A percentile compares a stretch with the other conserved stretches of the same genome.
Evolutionary conservation across 441 rosid genomes (phyloP).

Genomic region (Bruguiera hainesii): DNA sequence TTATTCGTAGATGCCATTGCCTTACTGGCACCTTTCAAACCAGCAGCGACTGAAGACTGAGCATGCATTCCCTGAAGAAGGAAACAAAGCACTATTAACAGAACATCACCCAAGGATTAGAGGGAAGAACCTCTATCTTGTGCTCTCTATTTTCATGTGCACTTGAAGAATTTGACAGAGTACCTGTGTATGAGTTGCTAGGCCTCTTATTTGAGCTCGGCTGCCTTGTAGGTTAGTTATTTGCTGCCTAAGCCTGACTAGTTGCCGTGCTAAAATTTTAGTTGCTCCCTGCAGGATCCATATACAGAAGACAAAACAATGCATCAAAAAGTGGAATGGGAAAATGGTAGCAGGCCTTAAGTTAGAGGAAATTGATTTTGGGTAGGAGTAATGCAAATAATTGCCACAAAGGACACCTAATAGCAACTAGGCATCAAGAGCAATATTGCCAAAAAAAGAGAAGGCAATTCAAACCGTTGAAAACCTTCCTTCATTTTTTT

Average conservation of each 20-base stretch:
- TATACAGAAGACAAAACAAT: conserved; percentile 9
- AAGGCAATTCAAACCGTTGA: too few relatives aligned
- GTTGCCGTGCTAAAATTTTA: conserved; percentile 78
- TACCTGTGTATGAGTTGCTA: conserved; percentile 96
- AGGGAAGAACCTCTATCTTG: background rate
- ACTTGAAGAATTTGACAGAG: conserved; percentile 1
- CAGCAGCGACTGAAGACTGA: conserved; percentile 85
- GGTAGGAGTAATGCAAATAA: too few relatives aligned
- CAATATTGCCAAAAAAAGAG: too few relatives aligned
- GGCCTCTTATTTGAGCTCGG: conserved; percentile 95
- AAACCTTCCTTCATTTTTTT: too few relatives aligned
- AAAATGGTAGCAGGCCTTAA: background rate
- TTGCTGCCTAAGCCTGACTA: conserved; percentile 82
- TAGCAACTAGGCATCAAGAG: too few relatives aligned
- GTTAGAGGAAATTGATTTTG: too few relatives aligned
- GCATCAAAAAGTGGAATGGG: background rate
- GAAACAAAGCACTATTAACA: conserved; percentile 23
- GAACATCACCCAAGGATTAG: conserved; percentile 1
- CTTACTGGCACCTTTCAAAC: conserved; percentile 84
- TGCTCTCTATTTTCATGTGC: background rate
- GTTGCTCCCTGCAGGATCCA: conserved; percentile 62
- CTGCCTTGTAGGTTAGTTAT: conserved; percentile 86
- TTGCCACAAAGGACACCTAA: too few relatives aligned
- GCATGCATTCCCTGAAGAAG: conserved; percentile 84
- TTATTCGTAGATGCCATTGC: conserved; percentile 90